Base-by-base conservation (phyloP, 2,329 filamentous ascomycete genomes). In the Fusarium chuoi region DNA sequence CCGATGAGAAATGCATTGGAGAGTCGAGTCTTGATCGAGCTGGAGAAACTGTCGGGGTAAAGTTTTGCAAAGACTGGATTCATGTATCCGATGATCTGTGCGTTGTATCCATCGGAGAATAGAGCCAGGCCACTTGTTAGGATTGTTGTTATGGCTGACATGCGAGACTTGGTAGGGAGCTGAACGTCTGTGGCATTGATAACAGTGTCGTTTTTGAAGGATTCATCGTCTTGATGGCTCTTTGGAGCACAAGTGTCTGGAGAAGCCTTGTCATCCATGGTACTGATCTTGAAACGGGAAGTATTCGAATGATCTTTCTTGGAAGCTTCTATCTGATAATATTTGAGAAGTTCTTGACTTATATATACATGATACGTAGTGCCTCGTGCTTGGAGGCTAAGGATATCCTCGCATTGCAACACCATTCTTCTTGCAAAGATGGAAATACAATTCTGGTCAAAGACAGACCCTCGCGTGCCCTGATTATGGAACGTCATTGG, bases 1-100 rank as follows among this genome's bases (percentile, higher is more conserved):
- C 57, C 57, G 10, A 60, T 60, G 7, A 60, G 57, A 3, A 60
- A 60, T 17, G 57, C 57, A n/a, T 60, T 60, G 12, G 57, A 60
- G 12, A 60, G 44, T 20, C 57, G 22, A 22, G 57, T 60, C 26
- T 60, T 60, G 44, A 60, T 52, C 1, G 45, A 52, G 17, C 33
- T 52, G 4, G 57, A 60, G 18, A 60, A 60, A 7, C 44, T 60
- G 1, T 60, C n/a, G 2, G 57, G 57, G 44, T 60, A 60, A 1
- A 60, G 7, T 10, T 52, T 24, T 5, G 57, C 57, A 28, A 60
- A 41, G 7, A 60, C 8, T 1, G 45, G 57, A 26, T 60, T 60
- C 57, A 60, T 60, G 7, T 60, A 60, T 33, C 57, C 57, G 3
- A 60, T 60, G 13, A 60, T 60, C 18, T 60, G 57, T 1, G 57